Percentiles rank a stretch among this genome's conserved stretches.
Conservation (phyloP, 805 yeast genomes). For the Hanseniaspora guilliermondii region DNA sequence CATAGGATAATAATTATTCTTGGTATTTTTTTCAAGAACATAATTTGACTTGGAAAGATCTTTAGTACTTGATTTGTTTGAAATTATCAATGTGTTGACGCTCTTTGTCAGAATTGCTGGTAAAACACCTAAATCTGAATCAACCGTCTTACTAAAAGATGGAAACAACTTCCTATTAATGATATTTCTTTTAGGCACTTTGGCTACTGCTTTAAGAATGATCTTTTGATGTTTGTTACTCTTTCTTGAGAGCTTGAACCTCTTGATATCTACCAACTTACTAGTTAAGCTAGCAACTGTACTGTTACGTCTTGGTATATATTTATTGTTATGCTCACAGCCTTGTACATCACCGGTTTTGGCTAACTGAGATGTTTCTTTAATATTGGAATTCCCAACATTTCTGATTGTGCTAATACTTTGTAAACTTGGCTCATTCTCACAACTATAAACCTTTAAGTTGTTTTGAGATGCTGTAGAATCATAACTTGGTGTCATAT, state of each 20-base stretch:
- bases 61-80: neutral
- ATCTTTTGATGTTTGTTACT: neutral
- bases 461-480: neutral
- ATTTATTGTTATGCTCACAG: neutral
- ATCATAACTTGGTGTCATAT: neutral
- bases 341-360: neutral
- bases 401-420: conserved; percentile 3
- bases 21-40: neutral
- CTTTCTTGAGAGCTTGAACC: neutral
- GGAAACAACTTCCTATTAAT: neutral
- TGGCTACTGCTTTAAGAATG: neutral
- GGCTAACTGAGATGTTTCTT: neutral
- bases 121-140: conserved; percentile 10
- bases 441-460: neutral
- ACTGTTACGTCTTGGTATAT: neutral
- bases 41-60: neutral
- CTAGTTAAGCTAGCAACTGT: neutral
- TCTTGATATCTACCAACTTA: neutral
- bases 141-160: neutral
- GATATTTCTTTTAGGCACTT: neutral
- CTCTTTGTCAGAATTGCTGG: conserved; percentile 5
- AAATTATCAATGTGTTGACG: neutral
- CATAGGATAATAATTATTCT: neutral
- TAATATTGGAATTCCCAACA: neutral
- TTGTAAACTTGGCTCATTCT: neutral